phyloP scores from a whole-genome alignment of 345 rosid genomes.

The Adansonia digitata region DNA sequence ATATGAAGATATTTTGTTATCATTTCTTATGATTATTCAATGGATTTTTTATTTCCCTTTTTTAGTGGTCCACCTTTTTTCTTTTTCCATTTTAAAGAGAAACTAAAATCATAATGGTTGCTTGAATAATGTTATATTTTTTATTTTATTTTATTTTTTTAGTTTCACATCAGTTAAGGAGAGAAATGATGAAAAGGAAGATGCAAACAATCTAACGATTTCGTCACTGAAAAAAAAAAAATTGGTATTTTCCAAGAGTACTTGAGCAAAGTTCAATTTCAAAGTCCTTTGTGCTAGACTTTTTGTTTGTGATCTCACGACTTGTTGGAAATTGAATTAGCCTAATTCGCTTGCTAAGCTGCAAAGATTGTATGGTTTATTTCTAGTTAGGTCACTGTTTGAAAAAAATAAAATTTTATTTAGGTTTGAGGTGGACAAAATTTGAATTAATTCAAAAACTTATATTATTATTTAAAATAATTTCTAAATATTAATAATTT shows the following conservation, averaged over 20 bases:
- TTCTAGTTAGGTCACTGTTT: too few species aligned
- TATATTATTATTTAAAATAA: too few species aligned
- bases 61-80: conserved; percentile 5
- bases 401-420: too few species aligned
- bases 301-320: not conserved
- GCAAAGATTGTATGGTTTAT: not conserved
- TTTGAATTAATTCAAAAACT: too few species aligned
- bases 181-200: not conserved
- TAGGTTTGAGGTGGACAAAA: too few species aligned
- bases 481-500: too few species aligned
- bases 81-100: not conserved
- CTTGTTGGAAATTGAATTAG: not conserved
- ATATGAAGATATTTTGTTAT: not conserved
- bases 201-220: not conserved
- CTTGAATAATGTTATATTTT: not conserved
- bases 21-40: not conserved
- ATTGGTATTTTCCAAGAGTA: not conserved
- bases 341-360: not conserved
- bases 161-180: not conserved
- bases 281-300: not conserved
- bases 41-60: not conserved
- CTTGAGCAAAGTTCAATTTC: not conserved
- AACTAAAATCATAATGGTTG: conserved; percentile 7
- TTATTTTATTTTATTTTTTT: not conserved
- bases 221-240: not conserved